phyloP scores from a whole-genome alignment of 129 eudicot species.

The Tagetes erecta region DNA sequence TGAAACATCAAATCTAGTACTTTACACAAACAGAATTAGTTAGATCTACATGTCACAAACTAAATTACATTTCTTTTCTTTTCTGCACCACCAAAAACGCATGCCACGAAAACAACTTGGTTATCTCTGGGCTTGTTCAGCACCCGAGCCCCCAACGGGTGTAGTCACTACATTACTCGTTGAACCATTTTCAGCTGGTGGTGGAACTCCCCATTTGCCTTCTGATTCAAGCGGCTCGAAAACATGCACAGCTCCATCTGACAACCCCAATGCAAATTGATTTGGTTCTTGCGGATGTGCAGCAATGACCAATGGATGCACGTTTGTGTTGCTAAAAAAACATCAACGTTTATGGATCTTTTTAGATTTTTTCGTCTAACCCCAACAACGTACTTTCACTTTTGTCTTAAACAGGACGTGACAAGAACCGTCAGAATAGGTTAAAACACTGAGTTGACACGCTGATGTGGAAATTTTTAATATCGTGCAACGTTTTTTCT shows the following conservation, averaged over 20 bases:
- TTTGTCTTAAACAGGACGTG: no score
- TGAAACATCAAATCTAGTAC: constrained; percentile 24
- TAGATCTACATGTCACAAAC: constrained; percentile 33
- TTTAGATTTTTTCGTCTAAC: not conserved
- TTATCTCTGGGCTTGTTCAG: constrained; percentile 36
- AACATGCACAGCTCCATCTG: constrained; percentile 53
- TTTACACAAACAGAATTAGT: constrained; percentile 37
- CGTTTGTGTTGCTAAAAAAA: constrained; percentile 28
- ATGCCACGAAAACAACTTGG: constrained; percentile 8
- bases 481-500: not conserved
- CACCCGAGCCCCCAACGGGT: constrained; percentile 32
- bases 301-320: constrained; percentile 52
- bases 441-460: not conserved
- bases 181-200: constrained; percentile 40
- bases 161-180: constrained; percentile 23
- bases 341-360: not conserved
- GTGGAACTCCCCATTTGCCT: constrained; percentile 47
- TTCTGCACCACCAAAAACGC: constrained; percentile 20
- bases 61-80: constrained; percentile 27
- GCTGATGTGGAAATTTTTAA: not conserved
- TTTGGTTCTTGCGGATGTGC: constrained; percentile 65
- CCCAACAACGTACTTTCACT: no score
- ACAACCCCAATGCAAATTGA: constrained; percentile 57
- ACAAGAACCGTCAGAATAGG: no score
- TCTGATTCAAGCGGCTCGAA: constrained; percentile 51